Evolutionary conservation across 2,329 filamentous ascomycete species (phyloP), one percentile per base, ranked within the genome.

Genomic region (Penicillium verrucosum): DNA sequence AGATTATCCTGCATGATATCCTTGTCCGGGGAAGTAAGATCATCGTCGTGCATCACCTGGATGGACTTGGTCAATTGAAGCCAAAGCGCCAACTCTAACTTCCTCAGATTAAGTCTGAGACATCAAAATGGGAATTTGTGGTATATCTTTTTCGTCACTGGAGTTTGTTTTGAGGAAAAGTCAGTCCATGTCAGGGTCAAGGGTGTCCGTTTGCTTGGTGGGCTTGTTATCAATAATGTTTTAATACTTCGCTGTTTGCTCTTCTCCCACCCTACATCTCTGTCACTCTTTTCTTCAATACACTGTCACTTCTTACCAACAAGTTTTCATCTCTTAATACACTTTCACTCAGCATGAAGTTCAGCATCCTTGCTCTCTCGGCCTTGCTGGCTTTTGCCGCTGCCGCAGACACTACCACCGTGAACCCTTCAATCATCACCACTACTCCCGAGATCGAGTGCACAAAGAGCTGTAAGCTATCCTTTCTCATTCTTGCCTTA

Each of bases 331-430:
- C 38, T 50, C 32, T 54, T 57, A 29, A 52, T 32, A 34, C 53
- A 48, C 32, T 53, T 51, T 23, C 34, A 56, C 49, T 48, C 56
- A 56, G 55, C 27, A 77, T 77, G 74, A 76, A 76, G 72, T 63
- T 78, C 73, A 74, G 70, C 58, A 57, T 76, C 58, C 60, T 78
- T 62, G 70, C 78, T 62, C 63, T 81, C 60, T 70, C 74, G 57
- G 72, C 77, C 59, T 71, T 83, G 60, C 68, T 76, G 62, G 75
- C 73, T 62, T 68, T 78, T 63, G 78, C 70, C 47, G 71, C 76
- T 53, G 78, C 79, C 14, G 48, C 38, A 63, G 64, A 67, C 58
- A 62, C 62, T 36, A 64, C 65, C 50, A 68, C 65, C 41, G 52
- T 67, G 11, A 59, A 61, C 21, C 49, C 66, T 25, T 65, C 73